Evolutionary conservation across 768 basidiomycete species (phyloP).

Genomic region (Lentinula boryana): DNA sequence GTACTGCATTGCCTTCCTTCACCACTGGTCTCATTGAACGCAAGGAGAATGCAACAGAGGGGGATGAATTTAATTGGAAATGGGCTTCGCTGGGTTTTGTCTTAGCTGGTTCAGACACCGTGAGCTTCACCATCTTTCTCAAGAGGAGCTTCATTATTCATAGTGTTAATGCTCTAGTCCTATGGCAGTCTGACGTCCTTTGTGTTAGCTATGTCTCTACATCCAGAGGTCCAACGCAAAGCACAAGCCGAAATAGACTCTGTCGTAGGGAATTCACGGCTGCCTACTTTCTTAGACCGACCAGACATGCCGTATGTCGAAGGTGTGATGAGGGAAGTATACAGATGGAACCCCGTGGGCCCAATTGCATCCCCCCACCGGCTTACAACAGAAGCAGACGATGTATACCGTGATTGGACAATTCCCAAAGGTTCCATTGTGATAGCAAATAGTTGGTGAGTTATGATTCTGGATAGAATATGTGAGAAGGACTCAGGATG

Average conservation of each 20-base stretch:
- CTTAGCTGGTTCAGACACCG: slow-evolving; percentile 14
- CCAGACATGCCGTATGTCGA: slow-evolving; percentile 15
- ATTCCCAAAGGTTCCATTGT: slow-evolving; percentile 27
- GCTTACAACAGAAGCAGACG: slow-evolving; percentile 15
- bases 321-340: slow-evolving; percentile 16
- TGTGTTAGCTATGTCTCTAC: slow-evolving; percentile 17
- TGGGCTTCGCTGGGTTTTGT: slow-evolving; percentile 11
- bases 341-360: slow-evolving; percentile 15
- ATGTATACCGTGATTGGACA: slow-evolving; percentile 28
- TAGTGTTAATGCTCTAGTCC: slow-evolving; percentile 9
- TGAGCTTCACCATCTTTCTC: slow-evolving; percentile 1
- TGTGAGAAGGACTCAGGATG: not conserved
- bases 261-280: slow-evolving; percentile 15
- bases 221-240: slow-evolving; percentile 17
- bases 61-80: slow-evolving; percentile 11
- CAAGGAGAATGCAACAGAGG: slow-evolving; percentile 4
- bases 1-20: slow-evolving; percentile 12
- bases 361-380: slow-evolving; percentile 16
- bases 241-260: slow-evolving; percentile 23
- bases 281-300: slow-evolving; percentile 21
- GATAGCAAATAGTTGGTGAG: slow-evolving; percentile 17
- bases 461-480: not conserved
- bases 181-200: slow-evolving; percentile 15
- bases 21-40: slow-evolving; percentile 8
- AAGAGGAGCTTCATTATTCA: not conserved